These are phyloP conservation scores for Globisporangium iwayamae DNA, from an alignment of 352 stramenopile genomes.

Conservation along the genomic window DNA sequence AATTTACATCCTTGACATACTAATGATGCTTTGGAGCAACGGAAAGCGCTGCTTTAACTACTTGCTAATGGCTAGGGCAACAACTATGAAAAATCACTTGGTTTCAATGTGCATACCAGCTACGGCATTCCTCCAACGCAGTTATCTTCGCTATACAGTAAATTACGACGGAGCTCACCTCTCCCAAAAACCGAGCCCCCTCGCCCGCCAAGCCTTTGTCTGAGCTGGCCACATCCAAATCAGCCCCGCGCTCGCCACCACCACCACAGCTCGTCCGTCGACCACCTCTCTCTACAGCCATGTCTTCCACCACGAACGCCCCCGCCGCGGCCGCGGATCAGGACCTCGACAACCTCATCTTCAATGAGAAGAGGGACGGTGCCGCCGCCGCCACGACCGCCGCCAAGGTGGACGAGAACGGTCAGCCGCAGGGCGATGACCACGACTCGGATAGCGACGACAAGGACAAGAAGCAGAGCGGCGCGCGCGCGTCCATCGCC, in stretches of 20 bases:
- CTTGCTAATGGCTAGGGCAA: too few species aligned
- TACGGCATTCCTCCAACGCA: too few species aligned
- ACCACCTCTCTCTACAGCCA: background rate
- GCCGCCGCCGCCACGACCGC: slow-evolving; percentile 11
- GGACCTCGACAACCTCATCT: slow-evolving; percentile 84
- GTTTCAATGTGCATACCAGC: too few species aligned
- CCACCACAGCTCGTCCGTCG: background rate
- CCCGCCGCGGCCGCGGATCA: slow-evolving; percentile 36
- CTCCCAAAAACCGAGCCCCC: background rate
- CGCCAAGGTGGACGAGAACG: slow-evolving; percentile 21
- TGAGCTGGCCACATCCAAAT: background rate
- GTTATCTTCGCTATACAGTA: too few species aligned
- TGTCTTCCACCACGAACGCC: slow-evolving; percentile 8
- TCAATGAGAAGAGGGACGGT: slow-evolving; percentile 66
- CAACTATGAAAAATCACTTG: too few species aligned
- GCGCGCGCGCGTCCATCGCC: slow-evolving; percentile 53
- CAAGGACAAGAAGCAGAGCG: slow-evolving; percentile 41
- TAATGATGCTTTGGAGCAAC: too few species aligned
- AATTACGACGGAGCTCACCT: background rate
- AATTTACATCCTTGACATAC: background rate
- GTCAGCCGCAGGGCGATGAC: slow-evolving; percentile 24
- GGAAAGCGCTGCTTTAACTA: too few species aligned
- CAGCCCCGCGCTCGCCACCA: background rate
- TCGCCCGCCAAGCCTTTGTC: background rate
- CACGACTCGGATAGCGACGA: slow-evolving; percentile 43